Percentiles rank a stretch among this genome's conserved stretches.
Evolutionary conservation across 495 filamentous ascomycete species (phyloP).

Genomic region (Rostrohypoxylon terebratum): DNA sequence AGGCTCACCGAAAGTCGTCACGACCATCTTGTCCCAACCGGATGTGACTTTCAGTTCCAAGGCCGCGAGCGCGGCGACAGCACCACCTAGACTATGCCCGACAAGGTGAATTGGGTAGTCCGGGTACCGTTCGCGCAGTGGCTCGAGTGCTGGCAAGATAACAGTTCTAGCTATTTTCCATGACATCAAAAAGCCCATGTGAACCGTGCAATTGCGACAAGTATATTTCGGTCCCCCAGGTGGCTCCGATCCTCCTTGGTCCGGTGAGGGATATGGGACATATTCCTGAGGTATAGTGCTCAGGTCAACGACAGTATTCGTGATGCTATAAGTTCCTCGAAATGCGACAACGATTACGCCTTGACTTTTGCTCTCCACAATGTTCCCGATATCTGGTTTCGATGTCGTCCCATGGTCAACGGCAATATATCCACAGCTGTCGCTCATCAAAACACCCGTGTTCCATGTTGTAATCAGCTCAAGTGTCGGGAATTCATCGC

Average conservation of each 20-base stretch:
- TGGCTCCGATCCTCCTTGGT: constrained; percentile 52
- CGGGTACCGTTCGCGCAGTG: constrained; percentile 68
- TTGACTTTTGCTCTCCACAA: constrained; percentile 14
- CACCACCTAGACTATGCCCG: constrained; percentile 92
- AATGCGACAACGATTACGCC: constrained; percentile 86
- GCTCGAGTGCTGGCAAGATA: constrained; percentile 70
- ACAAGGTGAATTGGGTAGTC: constrained; percentile 80
- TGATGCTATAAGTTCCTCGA: constrained; percentile 91
- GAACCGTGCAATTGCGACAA: constrained; percentile 89
- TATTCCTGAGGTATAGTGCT: constrained; percentile 90
- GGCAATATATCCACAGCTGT: constrained; percentile 94
- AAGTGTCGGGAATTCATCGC: constrained; percentile 80
- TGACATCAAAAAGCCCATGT: constrained; percentile 86
- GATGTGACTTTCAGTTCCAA: constrained; percentile 69
- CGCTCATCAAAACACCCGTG: constrained; percentile 85
- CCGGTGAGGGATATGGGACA: constrained; percentile 77
- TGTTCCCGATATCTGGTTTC: constrained; percentile 49
- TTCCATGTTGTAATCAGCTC: constrained; percentile 88
- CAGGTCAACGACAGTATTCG: constrained; percentile 89
- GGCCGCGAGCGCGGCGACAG: constrained; percentile 87
- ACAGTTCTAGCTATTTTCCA: constrained; percentile 78
- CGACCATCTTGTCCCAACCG: constrained; percentile 71
- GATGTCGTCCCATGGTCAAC: constrained; percentile 73
- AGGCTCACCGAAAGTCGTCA: constrained; percentile 96
- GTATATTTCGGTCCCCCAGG: constrained; percentile 50